phyloP scores from a whole-genome alignment of 768 basidiomycete species.

The Mycena kentingensis region DNA sequence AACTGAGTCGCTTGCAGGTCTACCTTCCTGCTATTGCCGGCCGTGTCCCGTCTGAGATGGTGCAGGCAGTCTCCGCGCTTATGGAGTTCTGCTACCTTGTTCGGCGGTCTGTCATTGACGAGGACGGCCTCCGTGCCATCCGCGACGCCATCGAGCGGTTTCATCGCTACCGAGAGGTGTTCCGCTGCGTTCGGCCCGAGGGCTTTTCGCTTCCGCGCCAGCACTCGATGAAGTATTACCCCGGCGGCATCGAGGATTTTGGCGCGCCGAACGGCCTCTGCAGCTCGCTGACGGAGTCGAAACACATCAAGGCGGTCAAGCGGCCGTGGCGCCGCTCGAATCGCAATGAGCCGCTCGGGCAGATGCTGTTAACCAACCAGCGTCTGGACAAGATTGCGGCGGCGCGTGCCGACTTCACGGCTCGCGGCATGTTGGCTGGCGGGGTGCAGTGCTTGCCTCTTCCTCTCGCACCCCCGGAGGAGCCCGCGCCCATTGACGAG shows the following conservation, averaged over 20 bases:
- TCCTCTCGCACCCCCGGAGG: not conserved
- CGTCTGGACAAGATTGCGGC: slow-evolving; percentile 3
- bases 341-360: slow-evolving; percentile 16
- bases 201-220: slow-evolving; percentile 15
- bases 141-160: slow-evolving; percentile 8
- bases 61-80: slow-evolving; percentile 5
- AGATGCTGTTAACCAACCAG: slow-evolving; percentile 22
- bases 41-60: slow-evolving; percentile 11
- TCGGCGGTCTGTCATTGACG: slow-evolving; percentile 3
- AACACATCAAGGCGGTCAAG: slow-evolving; percentile 24
- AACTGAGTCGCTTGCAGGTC: slow-evolving; percentile 5
- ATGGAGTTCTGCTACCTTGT: slow-evolving; percentile 17
- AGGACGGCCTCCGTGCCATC: not conserved
- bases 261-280: slow-evolving; percentile 28
- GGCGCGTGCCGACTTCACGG: slow-evolving; percentile 6
- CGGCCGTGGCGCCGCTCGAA: slow-evolving; percentile 21
- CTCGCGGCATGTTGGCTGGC: slow-evolving; percentile 12
- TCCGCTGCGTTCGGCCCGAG: not conserved
- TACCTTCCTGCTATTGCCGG: slow-evolving; percentile 17
- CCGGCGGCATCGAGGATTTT: slow-evolving; percentile 17
- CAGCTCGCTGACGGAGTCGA: slow-evolving; percentile 24
- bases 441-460: not conserved
- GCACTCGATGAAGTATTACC: slow-evolving; percentile 21
- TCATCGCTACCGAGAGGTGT: slow-evolving; percentile 11
- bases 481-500: not conserved